Base-by-base conservation (phyloP, 345 rosid genomes). In the Crucihimalaya himalaica region DNA sequence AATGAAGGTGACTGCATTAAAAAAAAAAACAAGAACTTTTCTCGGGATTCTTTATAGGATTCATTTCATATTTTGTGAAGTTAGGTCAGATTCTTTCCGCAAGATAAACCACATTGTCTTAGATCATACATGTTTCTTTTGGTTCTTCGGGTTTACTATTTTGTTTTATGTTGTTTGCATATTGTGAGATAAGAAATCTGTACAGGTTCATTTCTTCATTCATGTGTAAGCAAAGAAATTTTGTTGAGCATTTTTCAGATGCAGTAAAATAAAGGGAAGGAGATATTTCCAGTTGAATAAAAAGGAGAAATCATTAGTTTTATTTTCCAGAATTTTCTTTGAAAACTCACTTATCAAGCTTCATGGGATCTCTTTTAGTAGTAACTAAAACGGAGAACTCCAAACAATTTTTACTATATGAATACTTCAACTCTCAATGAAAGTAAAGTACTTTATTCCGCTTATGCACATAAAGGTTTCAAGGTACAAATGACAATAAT, bases 201-300 rank as follows among this genome's bases (percentile, higher is more conserved):
- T 86, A 88, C 88, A 93, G 97, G 73, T 58, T 81, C 86, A 85
- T 85, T 81, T 86, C 90, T 88, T 88, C 82, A 88, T 93, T 90
- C 93, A 87, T 83, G 85, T 88, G 88, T 83, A 86, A 85, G 73
- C 81, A 65, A 42, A 87, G 80, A 81, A 68, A 23, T 75, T 75
- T 75, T 75, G 77, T 55, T 73, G 58, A 31, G 39, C 43, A 62
- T 20, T 62, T 61, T 60, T 47, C 21, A 7, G 14, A 71, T 23
- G 34, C 34, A 18, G 4, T 35, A 0, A n/a, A 71, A 32, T 57
- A 32, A 57, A 45, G n/a, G n/a, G n/a, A 19, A 43, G 2, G 34
- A 55, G 23, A 69, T 20, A 56, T 42, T 15, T 40, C 19, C 42
- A 15, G 3, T 27, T 27, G 28, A 4, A 27, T 27, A 27, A 27